These are phyloP conservation scores for Middelhovenomyces tepae DNA, from an alignment of 805 yeast genomes.

Conservation along the genomic window DNA sequence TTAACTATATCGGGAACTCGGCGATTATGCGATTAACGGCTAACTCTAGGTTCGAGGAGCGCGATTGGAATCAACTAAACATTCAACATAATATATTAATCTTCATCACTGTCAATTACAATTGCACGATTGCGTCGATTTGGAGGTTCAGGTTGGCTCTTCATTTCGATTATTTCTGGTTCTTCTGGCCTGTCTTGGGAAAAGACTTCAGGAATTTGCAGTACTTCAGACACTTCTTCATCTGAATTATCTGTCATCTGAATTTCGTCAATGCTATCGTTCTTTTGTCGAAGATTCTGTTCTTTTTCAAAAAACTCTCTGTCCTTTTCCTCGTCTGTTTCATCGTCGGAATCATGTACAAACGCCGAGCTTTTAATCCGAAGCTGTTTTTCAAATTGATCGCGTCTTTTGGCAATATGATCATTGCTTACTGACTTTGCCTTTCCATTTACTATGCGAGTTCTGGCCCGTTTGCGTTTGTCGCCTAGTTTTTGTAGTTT, in stretches of 20 bases:
- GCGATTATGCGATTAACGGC: background rate
- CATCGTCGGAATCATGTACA: slow-evolving; percentile 56
- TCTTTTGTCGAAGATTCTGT: slow-evolving; percentile 24
- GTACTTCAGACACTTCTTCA: slow-evolving; percentile 3
- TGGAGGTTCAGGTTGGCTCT: background rate
- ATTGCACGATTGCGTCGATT: slow-evolving; percentile 4
- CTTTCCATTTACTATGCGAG: background rate
- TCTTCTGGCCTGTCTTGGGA: background rate
- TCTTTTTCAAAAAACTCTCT: slow-evolving; percentile 49
- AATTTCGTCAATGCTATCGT: background rate
- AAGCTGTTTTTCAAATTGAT: background rate
- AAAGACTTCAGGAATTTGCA: background rate
- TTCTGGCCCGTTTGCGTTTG: slow-evolving; percentile 4
- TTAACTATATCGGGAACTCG: background rate
- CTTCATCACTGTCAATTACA: slow-evolving; percentile 17
- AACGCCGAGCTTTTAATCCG: slow-evolving; percentile 41
- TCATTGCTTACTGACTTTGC: background rate
- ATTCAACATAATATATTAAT: slow-evolving; percentile 14
- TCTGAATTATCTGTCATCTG: background rate
- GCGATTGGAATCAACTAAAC: slow-evolving; percentile 15
- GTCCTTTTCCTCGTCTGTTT: slow-evolving; percentile 48
- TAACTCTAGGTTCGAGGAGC: slow-evolving; percentile 14
- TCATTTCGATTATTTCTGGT: background rate
- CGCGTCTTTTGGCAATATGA: background rate
- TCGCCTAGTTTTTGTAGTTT: slow-evolving; percentile 2